phyloP scores from a whole-genome alignment of 2,329 filamentous ascomycete species.

The Alternaria ventricosa region DNA sequence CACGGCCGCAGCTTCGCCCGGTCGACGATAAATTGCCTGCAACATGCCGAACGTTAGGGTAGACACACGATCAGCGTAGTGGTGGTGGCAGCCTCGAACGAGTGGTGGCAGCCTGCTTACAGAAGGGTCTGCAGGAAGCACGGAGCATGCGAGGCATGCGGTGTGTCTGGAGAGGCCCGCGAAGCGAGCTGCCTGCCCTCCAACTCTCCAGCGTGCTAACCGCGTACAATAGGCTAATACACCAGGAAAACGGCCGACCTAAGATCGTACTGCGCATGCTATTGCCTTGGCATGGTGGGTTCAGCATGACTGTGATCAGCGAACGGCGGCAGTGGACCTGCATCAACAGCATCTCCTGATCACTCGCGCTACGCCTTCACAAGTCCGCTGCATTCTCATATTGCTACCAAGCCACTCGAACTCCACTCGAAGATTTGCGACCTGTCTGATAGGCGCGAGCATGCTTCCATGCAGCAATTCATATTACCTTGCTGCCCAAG shows the following conservation, averaged over 20 bases:
- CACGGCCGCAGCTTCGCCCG: conserved; percentile 22
- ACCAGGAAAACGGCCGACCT: conserved; percentile 17
- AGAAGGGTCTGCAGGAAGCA: conserved; percentile 37
- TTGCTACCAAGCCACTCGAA: conserved; percentile 35
- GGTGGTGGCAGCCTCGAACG: conserved; percentile 28
- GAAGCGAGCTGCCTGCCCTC: conserved; percentile 22
- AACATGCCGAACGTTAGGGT: conserved; percentile 23
- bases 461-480: conserved; percentile 27
- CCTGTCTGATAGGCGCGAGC: conserved; percentile 27
- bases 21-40: conserved; percentile 32
- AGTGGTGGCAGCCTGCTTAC: conserved; percentile 29
- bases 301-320: conserved; percentile 27
- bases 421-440: conserved; percentile 20
- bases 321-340: conserved; percentile 37
- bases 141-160: conserved; percentile 25
- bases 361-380: conserved; percentile 21
- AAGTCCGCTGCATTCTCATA: conserved; percentile 29
- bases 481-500: conserved; percentile 36
- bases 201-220: conserved; percentile 22
- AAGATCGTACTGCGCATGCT: conserved; percentile 18
- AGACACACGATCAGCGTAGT: conserved; percentile 12
- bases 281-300: conserved; percentile 25
- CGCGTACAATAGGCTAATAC: conserved; percentile 41
- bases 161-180: conserved; percentile 17
- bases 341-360: conserved; percentile 35